Base-by-base conservation (phyloP, 176 grass and related monocot genomes). In the Carex scoparia region DNA sequence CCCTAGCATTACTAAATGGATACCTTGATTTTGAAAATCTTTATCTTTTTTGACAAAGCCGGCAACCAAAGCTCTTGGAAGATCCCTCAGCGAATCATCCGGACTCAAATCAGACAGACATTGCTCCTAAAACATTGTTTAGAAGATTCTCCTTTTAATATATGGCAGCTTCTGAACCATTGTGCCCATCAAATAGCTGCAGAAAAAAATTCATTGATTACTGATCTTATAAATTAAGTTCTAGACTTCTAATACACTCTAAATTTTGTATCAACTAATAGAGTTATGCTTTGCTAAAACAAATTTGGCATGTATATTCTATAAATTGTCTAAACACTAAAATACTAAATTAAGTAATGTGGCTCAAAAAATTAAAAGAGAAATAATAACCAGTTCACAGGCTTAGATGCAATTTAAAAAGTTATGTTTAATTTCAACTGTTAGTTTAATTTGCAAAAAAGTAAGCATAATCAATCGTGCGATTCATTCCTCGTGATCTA, bases 21-120 rank as follows among this genome's bases (percentile, higher is more conserved):
- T 65, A 90, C 89, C 85, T 90, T 85, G 86, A 37, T 82, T 76
- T 80, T 94, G 96, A 49, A 94, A 87, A 89, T 99, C 96, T 89
- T 94, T 95, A 56, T 99, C 96, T 8, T 93, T 95, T 91, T 95
- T 99, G 81, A 95, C 96, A 89, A 99, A 99, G 1, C 87, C 93
- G 15, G 91, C 87, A 81, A 99, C 96, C 57, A 99, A 88, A 42
- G 90, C 91, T 63, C 93, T 89, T 82, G 96, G 93, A 44, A 99
- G 90, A 56, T 91, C 91, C n/a, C 91, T 90, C 61, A 96, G 88
- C 96, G 93, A 99, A 78, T 99, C 96, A 51, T 95, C 96, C 81
- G 91, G 87, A 81, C 49, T 89, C 42, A 95, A 66, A 67, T 91
- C 92, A 64, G 88, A 88, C 14, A 23, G 93, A 93, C 80, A 95